Conservation (phyloP, 2,329 filamentous ascomycete genomes). For the Nannizziopsis arthrosporioides region DNA sequence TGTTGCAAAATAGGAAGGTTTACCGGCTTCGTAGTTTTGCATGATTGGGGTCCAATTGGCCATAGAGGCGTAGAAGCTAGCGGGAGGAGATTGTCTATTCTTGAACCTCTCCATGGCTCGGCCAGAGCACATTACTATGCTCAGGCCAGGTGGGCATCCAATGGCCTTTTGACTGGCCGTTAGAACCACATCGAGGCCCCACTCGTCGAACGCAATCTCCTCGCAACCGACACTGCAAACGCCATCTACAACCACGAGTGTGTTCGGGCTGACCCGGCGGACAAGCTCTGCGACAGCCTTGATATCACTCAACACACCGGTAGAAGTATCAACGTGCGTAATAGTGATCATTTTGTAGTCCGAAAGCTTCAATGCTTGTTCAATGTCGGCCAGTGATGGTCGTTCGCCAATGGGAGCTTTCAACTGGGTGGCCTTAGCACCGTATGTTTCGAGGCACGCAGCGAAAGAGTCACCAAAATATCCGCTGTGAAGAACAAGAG, state of each 20-base stretch:
- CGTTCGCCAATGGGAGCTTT: constrained; percentile 80
- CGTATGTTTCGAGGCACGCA: constrained; percentile 83
- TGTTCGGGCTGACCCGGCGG: constrained; percentile 76
- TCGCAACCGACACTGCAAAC: constrained; percentile 95
- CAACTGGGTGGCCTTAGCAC: constrained; percentile 77
- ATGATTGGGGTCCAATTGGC: constrained; percentile 98
- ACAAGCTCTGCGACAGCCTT: constrained; percentile 73
- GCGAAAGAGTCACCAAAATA: constrained; percentile 96
- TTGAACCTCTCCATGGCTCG: constrained; percentile 73
- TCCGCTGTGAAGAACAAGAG: constrained; percentile 84
- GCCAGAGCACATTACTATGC: constrained; percentile 86
- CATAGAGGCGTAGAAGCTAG: constrained; percentile 89
- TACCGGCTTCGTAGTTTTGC: constrained; percentile 97
- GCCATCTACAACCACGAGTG: constrained; percentile 82
- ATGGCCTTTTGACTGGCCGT: constrained; percentile 97
- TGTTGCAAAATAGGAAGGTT: constrained; percentile 95
- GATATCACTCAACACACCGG: constrained; percentile 85
- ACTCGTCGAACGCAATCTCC: constrained; percentile 91
- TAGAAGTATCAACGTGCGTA: constrained; percentile 95
- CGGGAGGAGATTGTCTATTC: constrained; percentile 65
- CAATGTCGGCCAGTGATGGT: constrained; percentile 75
- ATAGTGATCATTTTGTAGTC: constrained; percentile 90
- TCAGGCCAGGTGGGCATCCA: constrained; percentile 84
- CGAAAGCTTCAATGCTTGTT: constrained; percentile 78
- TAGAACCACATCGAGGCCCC: constrained; percentile 83